Evolutionary conservation across 306 rosid genomes (phyloP), one percentile per base, ranked within the genome.

Genomic region (Dalbergia cochinchinensis): DNA sequence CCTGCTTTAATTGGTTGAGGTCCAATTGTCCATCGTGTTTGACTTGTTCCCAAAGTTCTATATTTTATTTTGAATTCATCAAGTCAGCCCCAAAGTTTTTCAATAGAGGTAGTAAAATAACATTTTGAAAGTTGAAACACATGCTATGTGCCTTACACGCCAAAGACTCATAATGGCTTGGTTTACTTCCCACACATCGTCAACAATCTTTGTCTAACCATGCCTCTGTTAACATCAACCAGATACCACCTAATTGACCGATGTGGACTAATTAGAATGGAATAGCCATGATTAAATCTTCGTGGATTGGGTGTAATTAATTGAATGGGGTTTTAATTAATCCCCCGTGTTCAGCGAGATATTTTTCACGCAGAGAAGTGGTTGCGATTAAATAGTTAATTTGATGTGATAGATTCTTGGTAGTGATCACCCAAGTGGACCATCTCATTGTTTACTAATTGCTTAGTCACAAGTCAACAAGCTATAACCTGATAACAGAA

Each of bases 381-480:
- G 6, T 4, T 53, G 59, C 2, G 12, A 19, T 57, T 57, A 65
- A 53, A 70, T 55, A 80, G 51, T 50, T 42, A 42, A 33, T 59
- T 51, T 68, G 87, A 85, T 82, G 88, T 73, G 87, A 87, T 77
- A n/a, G 81, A 69, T 73, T 74, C 11, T 68, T 85, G 47, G 65
- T 59, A 59, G 82, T 80, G 83, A 64, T 51, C 9, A 12, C 51
- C 76, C 54, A 44, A 26, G 58, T 82, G 83, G 85, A 73, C 26
- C 44, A 76, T 71, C 74, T 31, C 57, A 74, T 62, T 60, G 39
- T 65, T 73, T 73, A 44, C 20, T 59, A 44, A 44, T 74, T 69
- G 86, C 78, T 18, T 75, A 61, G 82, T 80, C 83, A 78, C 5
- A 83, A 90, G 91, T 92, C 92, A 90, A 85, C 69, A 55, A 48